Evolutionary conservation across 202 grass and related monocot species (phyloP), one percentile per base, ranked within the genome.

Genomic region (Panicum hallii): DNA sequence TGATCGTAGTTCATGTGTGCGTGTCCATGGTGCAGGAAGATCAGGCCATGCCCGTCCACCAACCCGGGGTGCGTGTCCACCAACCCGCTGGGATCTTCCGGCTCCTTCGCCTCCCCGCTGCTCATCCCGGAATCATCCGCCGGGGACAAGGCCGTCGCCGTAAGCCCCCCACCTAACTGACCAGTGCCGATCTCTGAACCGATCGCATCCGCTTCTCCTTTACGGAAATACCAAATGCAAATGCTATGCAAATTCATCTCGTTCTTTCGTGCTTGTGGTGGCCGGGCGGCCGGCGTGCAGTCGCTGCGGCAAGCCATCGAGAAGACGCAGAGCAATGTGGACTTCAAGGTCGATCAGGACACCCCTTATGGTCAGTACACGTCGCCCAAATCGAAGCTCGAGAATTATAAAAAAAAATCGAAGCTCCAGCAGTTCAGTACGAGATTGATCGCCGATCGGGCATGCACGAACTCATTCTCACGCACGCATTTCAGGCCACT

Each of bases 41-140:
- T 94, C 61, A 90, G 96, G 84, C 84, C 93, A n/a, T 98, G 93
- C 71, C 96, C 96, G 41, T 94, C 96, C 16, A 89, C 75, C 50
- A 98, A 98, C 38, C 93, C 96, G 1, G 89, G 93, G 6, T 98
- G 93, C 61, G 85, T 95, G 23, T 95, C 93, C 49, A 98, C 93
- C 19, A 98, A 98, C 80, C 81, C 93, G 22, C 89, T 80, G 23
- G 88, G 88, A 67, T 84, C 88, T 52, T 94, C 96, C 5, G 91
- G 91, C 52, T 95, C 93, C 58, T 90, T 98, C 69, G 93, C 88
- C 74, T 94, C 90, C 22, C 93, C 96, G 4, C 91, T 90, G 85
- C n/a, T 89, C 83, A 87, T 98, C 89, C 95, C 96, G 14, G 91
- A 95, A 6, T 63, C 40, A 11, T 67, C 40, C 70, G 73, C 83